Conservation (phyloP, 2,329 filamentous ascomycete genomes). For the Cyphellophora europaea region DNA sequence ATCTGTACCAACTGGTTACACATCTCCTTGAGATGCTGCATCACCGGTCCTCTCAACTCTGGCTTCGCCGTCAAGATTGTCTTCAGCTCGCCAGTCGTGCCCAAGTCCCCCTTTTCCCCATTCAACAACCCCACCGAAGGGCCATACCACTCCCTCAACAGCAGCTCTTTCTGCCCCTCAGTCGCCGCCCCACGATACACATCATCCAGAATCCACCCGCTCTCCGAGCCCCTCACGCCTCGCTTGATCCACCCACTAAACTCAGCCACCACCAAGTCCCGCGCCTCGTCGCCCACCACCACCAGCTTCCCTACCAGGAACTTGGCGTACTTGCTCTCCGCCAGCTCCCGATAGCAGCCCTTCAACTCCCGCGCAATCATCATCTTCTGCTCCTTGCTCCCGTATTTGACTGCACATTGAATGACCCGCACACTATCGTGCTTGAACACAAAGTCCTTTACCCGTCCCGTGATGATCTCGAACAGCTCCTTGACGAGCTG, state of each 20-base stretch:
- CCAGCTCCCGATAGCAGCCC: conserved; percentile 73
- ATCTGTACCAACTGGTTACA: conserved; percentile 93
- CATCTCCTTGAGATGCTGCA: conserved; percentile 74
- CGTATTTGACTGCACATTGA: conserved; percentile 95
- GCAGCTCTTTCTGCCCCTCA: conserved; percentile 70
- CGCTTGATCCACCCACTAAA: conserved; percentile 91
- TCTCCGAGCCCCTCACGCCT: conserved; percentile 91
- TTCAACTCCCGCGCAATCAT: conserved; percentile 80
- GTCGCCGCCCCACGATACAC: conserved; percentile 86
- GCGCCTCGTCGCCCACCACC: conserved; percentile 84
- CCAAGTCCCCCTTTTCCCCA: conserved; percentile 4
- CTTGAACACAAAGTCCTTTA: conserved; percentile 96
- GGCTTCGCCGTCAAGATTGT: conserved; percentile 67
- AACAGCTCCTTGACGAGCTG: conserved; percentile 83
- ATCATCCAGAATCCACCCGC: conserved; percentile 95
- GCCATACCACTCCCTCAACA: conserved; percentile 94
- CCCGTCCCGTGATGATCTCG: conserved; percentile 76
- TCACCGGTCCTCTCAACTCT: conserved; percentile 77
- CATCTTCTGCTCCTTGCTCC: conserved; percentile 71
- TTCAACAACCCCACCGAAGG: conserved; percentile 57
- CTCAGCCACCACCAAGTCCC: conserved; percentile 82
- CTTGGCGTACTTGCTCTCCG: conserved; percentile 94
- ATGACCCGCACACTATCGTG: conserved; percentile 95
- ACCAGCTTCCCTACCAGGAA: conserved; percentile 94
- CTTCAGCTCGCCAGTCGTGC: conserved; percentile 54